phyloP scores from a whole-genome alignment of 441 rosid genomes.

The Pelargonium fulgidum region DNA sequence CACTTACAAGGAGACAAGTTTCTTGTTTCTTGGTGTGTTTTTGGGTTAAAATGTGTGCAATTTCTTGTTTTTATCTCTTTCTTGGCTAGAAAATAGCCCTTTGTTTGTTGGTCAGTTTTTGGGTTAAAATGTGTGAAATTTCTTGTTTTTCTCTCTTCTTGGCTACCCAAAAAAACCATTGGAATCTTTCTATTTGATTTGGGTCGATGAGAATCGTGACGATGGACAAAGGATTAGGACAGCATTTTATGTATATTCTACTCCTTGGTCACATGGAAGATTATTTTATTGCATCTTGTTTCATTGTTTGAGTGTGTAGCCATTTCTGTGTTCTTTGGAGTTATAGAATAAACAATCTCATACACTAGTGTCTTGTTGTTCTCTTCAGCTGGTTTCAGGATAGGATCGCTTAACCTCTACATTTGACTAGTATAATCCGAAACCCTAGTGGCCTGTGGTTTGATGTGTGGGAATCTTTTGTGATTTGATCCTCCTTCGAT shows the following conservation, averaged over 20 bases:
- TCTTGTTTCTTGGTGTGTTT: slow-evolving; percentile 29
- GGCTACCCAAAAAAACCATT: background rate
- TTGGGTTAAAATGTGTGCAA: slow-evolving; percentile 25
- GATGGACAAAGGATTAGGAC: slow-evolving; percentile 38
- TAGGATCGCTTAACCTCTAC: slow-evolving; percentile 24
- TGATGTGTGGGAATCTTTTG: slow-evolving; percentile 37
- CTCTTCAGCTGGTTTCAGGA: slow-evolving; percentile 46
- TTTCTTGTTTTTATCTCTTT: slow-evolving; percentile 12
- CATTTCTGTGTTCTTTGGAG: slow-evolving; percentile 27
- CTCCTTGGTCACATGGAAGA: slow-evolving; percentile 56
- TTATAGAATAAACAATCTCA: slow-evolving; percentile 33
- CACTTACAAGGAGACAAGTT: slow-evolving; percentile 17
- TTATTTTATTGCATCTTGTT: slow-evolving; percentile 33
- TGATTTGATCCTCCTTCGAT: slow-evolving; percentile 25
- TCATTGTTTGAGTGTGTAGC: slow-evolving; percentile 24
- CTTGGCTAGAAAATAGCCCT: no score
- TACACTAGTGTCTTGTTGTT: slow-evolving; percentile 30
- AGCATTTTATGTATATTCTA: slow-evolving; percentile 39
- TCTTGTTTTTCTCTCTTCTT: slow-evolving; percentile 16
- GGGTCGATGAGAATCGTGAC: slow-evolving; percentile 30
- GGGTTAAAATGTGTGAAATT: background rate
- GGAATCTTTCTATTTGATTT: slow-evolving; percentile 18
- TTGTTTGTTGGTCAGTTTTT: no score
- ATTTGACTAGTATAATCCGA: slow-evolving; percentile 45
- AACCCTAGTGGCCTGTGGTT: slow-evolving; percentile 23